Evolutionary conservation across 2,329 filamentous ascomycete genomes (phyloP).

Genomic region (Monosporascus sp.): DNA sequence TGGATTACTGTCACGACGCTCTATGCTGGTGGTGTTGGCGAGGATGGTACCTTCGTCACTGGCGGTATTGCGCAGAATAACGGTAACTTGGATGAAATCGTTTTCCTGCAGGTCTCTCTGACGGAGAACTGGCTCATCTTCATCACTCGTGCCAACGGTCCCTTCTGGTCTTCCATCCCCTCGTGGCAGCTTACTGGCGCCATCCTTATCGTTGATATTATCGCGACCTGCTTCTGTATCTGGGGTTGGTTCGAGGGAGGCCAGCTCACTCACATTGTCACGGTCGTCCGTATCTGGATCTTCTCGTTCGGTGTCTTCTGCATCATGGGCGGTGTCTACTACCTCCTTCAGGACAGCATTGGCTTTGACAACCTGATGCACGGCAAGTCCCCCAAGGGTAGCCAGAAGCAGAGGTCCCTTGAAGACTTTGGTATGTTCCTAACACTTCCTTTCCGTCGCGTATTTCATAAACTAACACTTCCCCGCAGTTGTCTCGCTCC

Average conservation of each 20-base stretch:
- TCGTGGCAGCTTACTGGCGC: constrained; percentile 79
- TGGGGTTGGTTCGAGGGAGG: constrained; percentile 75
- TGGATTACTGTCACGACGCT: constrained; percentile 90
- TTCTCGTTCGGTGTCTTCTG: constrained; percentile 89
- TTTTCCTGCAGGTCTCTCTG: constrained; percentile 86
- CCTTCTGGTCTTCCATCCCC: constrained; percentile 85
- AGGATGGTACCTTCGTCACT: constrained; percentile 41
- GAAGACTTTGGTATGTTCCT: constrained; percentile 78
- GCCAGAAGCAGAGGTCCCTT: constrained; percentile 75
- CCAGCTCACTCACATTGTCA: constrained; percentile 66
- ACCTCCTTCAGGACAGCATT: constrained; percentile 73
- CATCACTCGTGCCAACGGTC: constrained; percentile 88
- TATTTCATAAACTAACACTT: constrained; percentile 39
- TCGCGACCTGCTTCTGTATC: constrained; percentile 80
- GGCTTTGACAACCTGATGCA: constrained; percentile 93
- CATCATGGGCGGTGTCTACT: constrained; percentile 68
- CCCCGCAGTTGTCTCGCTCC: constrained; percentile 71
- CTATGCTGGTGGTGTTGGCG: constrained; percentile 43
- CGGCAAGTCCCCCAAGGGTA: constrained; percentile 77
- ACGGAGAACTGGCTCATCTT: constrained; percentile 97
- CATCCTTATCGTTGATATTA: constrained; percentile 74
- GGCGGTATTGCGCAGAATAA: constrained; percentile 89
- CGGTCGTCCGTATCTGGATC: constrained; percentile 84
- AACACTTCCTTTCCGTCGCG: neutral
- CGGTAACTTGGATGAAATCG: constrained; percentile 72